Evolutionary conservation across 2,329 filamentous ascomycete species (phyloP).

Genomic region (Aspergillus carbonarius): DNA sequence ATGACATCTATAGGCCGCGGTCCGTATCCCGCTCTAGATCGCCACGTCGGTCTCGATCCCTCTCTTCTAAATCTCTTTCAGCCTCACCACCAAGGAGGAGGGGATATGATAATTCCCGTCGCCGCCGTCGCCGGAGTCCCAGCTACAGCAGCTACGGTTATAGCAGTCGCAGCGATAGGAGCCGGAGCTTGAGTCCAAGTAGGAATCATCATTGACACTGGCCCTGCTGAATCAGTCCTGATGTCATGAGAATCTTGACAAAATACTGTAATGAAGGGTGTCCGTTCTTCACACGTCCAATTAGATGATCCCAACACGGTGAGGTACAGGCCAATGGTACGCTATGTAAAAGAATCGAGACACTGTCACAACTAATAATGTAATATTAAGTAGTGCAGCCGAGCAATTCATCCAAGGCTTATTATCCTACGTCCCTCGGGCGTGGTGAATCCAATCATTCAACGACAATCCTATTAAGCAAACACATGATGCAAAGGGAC

Average conservation of each 20-base stretch:
- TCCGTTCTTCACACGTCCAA: background rate
- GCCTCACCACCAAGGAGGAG: constrained; percentile 42
- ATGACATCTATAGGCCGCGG: constrained; percentile 60
- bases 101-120: constrained; percentile 38
- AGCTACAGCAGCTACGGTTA: constrained; percentile 65
- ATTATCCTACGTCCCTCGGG: background rate
- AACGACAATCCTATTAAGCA: too few relatives aligned
- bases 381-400: background rate
- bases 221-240: background rate
- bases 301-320: background rate
- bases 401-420: background rate
- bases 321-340: background rate
- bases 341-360: background rate
- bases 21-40: constrained; percentile 53
- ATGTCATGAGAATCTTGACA: background rate
- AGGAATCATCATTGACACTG: constrained; percentile 35
- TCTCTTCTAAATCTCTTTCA: constrained; percentile 41
- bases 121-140: constrained; percentile 55
- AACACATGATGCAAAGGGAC: background rate
- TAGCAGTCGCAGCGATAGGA: constrained; percentile 54
- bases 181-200: constrained; percentile 51
- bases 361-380: background rate
- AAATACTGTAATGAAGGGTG: background rate
- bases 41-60: constrained; percentile 38
- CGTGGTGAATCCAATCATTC: background rate